Percentiles rank a stretch among this genome's conserved stretches.
These are phyloP conservation scores for Trapa bicornis DNA, from an alignment of 345 rosid species.

Conservation along the genomic window DNA sequence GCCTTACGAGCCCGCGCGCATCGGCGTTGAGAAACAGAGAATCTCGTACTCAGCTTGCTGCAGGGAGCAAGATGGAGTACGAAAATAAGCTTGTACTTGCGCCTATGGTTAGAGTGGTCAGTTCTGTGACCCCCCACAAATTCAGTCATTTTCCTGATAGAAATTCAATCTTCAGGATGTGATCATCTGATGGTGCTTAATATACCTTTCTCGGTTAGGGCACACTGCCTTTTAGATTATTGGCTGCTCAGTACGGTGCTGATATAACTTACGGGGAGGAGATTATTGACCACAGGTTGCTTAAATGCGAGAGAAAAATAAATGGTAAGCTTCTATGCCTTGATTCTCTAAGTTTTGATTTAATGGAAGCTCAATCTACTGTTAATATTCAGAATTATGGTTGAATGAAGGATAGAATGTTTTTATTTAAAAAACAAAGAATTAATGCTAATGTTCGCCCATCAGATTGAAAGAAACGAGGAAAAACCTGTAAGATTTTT, in stretches of 20 bases:
- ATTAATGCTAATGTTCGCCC: background rate
- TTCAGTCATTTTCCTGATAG: background rate
- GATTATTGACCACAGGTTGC: slow-evolving; percentile 65
- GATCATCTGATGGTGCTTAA: background rate
- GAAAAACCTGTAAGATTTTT: background rate
- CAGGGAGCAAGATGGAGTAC: slow-evolving; percentile 53
- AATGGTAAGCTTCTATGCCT: slow-evolving; percentile 30
- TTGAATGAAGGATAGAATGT: background rate
- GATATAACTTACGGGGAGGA: slow-evolving; percentile 90
- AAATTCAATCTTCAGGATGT: background rate
- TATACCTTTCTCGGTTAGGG: slow-evolving; percentile 28
- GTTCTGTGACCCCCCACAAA: slow-evolving; percentile 13
- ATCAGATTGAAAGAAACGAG: background rate
- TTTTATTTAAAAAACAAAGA: background rate
- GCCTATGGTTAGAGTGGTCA: slow-evolving; percentile 96
- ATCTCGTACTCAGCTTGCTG: background rate
- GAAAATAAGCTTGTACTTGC: slow-evolving; percentile 73
- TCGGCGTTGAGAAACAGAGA: background rate
- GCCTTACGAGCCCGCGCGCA: background rate
- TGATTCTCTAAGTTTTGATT: background rate
- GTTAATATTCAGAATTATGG: background rate
- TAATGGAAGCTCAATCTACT: background rate
- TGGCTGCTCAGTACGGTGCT: slow-evolving; percentile 84
- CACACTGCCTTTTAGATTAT: slow-evolving; percentile 59
- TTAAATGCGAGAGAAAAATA: slow-evolving; percentile 58